Evolutionary conservation across 225 moss, liverwort and hornwort species (phyloP), one percentile per base, ranked within the genome.

Genomic region (Lunularia cruciata): DNA sequence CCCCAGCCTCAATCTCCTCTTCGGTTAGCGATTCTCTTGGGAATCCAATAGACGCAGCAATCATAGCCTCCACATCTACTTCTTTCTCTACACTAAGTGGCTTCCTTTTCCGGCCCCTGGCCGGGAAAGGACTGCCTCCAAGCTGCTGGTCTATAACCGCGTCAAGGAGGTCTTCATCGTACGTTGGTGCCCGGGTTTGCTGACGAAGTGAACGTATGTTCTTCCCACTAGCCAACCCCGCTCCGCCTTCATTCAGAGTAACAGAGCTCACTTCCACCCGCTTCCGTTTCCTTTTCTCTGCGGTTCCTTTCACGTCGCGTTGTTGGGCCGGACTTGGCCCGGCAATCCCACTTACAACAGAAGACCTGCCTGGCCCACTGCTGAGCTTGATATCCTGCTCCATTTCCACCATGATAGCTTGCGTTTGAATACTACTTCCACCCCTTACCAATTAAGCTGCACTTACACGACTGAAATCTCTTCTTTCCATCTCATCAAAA

Each of bases 31-130:
- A 84, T 63, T 99, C 98, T 72, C 93, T 76, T 27, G 98, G 91
- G 61, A 99, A 99, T 63, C 98, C 93, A 25, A 99, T 87, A 5
- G 98, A 89, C 39, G 98, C 91, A 36, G 93, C 93, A 78, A 99
- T 92, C 88, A 99, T 99, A 32, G 98, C 98, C 82, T 99, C 98
- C 66, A 88, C 86, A 71, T 89, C 90, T 46, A 93, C 86, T 69
- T 89, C 93, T 72, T 86, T 99, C 72, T 86, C 85, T 32, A 89
- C 83, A 59, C 82, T 88, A 48, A 87, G 83, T 20, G 78, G 79
- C 78, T 93, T 99, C n/a, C 86, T 81, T 81, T 99, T 99, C 42
- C 88, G 60, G 5, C 86, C 93, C 65, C 78, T 90, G 28, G 63
- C 72, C 42, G 86, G 72, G 27, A 84, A 75, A 26, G 88, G 64